A percentile compares a stretch with the other conserved stretches of the same genome.
Evolutionary conservation across 2,329 filamentous ascomycete genomes (phyloP).

Genomic region (Stachybotrys chlorohalonatus): DNA sequence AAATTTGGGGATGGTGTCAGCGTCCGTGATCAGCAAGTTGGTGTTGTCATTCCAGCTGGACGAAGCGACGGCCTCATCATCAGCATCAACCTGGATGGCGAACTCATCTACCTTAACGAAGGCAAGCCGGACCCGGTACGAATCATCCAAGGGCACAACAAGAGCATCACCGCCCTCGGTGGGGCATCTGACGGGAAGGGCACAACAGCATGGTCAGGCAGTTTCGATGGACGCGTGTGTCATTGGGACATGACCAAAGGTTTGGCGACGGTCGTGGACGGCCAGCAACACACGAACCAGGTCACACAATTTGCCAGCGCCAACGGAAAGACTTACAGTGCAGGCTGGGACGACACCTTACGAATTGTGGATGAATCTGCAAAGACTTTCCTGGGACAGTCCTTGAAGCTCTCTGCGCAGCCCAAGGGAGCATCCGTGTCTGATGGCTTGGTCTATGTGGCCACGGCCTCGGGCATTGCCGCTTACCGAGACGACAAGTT

Average conservation of each 20-base stretch:
- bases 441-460: conserved; percentile 45
- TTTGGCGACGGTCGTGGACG: conserved; percentile 61
- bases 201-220: conserved; percentile 75
- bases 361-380: conserved; percentile 67
- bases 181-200: conserved; percentile 37
- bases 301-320: conserved; percentile 64
- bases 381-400: conserved; percentile 64
- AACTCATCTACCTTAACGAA: conserved; percentile 79
- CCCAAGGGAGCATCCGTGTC: conserved; percentile 64
- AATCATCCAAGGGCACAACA: conserved; percentile 80
- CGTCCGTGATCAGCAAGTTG: conserved; percentile 82
- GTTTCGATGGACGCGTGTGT: conserved; percentile 81
- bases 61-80: conserved; percentile 82
- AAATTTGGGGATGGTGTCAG: conserved; percentile 70
- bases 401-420: conserved; percentile 63
- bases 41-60: conserved; percentile 80
- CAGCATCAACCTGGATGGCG: conserved; percentile 78
- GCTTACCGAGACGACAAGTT: conserved; percentile 53
- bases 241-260: conserved; percentile 73
- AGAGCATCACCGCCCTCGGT: conserved; percentile 70
- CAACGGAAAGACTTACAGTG: conserved; percentile 63
- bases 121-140: conserved; percentile 60
- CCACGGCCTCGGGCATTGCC: conserved; percentile 40
- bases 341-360: conserved; percentile 90
- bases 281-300: conserved; percentile 77